These are phyloP conservation scores for Curvularia hawaiiensis DNA, from an alignment of 2,329 filamentous ascomycete genomes.

Conservation along the genomic window DNA sequence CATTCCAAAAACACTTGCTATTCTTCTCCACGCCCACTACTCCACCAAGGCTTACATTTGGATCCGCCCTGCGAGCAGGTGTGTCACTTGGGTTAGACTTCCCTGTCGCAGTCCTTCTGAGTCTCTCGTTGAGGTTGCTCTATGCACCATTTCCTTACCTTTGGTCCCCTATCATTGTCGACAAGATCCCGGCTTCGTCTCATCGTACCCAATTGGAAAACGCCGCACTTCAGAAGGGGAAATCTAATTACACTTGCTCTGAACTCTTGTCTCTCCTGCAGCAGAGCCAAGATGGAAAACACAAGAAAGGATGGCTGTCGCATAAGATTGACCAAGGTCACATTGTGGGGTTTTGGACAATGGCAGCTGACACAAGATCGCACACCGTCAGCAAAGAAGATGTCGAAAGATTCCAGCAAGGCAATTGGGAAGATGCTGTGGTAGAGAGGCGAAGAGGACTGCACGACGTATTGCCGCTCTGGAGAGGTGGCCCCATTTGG, in stretches of 20 bases:
- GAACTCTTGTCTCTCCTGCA: slow-evolving; percentile 22
- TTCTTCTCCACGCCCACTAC: slow-evolving; percentile 32
- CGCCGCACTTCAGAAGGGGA: slow-evolving; percentile 10
- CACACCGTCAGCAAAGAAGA: slow-evolving; percentile 28
- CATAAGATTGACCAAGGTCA: slow-evolving; percentile 30
- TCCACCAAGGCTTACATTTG: slow-evolving; percentile 26
- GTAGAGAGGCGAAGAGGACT: slow-evolving; percentile 17
- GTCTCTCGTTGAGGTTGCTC: slow-evolving; percentile 25
- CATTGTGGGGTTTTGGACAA: slow-evolving; percentile 29
- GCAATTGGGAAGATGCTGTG: slow-evolving; percentile 28
- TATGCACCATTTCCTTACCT: slow-evolving; percentile 27
- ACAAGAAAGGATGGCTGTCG: slow-evolving; percentile 17
- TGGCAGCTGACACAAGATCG: slow-evolving; percentile 24
- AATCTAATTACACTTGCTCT: slow-evolving; percentile 24
- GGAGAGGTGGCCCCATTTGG: slow-evolving; percentile 32
- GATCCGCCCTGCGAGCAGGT: slow-evolving; percentile 24
- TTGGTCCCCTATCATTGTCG: slow-evolving; percentile 23
- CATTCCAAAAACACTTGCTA: slow-evolving; percentile 29
- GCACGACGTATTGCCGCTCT: slow-evolving; percentile 27
- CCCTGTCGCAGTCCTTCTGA: slow-evolving; percentile 26
- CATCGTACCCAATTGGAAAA: slow-evolving; percentile 26
- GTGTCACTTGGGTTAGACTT: slow-evolving; percentile 28
- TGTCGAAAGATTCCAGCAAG: slow-evolving; percentile 27
- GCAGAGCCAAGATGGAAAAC: not conserved
- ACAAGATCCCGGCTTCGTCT: slow-evolving; percentile 20